Evolutionary conservation across 2,329 filamentous ascomycete species (phyloP).

Genomic region (Alternaria brassicicola): DNA sequence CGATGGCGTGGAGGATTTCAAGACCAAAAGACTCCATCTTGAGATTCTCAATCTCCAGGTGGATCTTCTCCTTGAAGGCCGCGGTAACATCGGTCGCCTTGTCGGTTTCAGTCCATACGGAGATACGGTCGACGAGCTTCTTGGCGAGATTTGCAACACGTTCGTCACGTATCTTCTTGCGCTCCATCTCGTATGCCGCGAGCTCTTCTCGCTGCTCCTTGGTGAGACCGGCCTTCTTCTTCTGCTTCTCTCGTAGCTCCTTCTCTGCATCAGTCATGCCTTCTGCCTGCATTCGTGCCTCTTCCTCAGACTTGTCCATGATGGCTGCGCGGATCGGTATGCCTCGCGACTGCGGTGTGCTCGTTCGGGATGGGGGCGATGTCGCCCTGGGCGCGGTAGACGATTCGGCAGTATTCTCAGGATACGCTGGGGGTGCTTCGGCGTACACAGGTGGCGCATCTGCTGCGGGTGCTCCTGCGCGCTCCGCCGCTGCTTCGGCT

Average conservation of each 20-base stretch:
- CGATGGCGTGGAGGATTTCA: slow-evolving; percentile 94
- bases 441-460: slow-evolving; percentile 48
- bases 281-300: slow-evolving; percentile 67
- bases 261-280: slow-evolving; percentile 75
- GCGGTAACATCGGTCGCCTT: slow-evolving; percentile 82
- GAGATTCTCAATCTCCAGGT: slow-evolving; percentile 92
- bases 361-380: slow-evolving; percentile 53
- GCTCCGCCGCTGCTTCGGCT: slow-evolving; percentile 50
- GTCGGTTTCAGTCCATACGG: slow-evolving; percentile 97
- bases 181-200: slow-evolving; percentile 84
- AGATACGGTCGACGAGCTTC: slow-evolving; percentile 88
- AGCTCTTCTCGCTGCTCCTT: slow-evolving; percentile 95
- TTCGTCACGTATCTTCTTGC: slow-evolving; percentile 82
- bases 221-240: slow-evolving; percentile 84
- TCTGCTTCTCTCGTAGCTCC: slow-evolving; percentile 77
- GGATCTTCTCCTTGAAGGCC: slow-evolving; percentile 93
- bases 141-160: slow-evolving; percentile 81
- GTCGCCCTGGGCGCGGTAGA: slow-evolving; percentile 28
- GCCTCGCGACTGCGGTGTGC: slow-evolving; percentile 56
- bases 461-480: slow-evolving; percentile 41
- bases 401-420: slow-evolving; percentile 55
- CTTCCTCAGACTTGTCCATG: slow-evolving; percentile 85
- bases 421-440: slow-evolving; percentile 42
- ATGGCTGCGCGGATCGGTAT: slow-evolving; percentile 84
- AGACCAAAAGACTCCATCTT: slow-evolving; percentile 99